Base-by-base conservation (phyloP, 768 basidiomycete species). In the Termitomyces sp. region DNA sequence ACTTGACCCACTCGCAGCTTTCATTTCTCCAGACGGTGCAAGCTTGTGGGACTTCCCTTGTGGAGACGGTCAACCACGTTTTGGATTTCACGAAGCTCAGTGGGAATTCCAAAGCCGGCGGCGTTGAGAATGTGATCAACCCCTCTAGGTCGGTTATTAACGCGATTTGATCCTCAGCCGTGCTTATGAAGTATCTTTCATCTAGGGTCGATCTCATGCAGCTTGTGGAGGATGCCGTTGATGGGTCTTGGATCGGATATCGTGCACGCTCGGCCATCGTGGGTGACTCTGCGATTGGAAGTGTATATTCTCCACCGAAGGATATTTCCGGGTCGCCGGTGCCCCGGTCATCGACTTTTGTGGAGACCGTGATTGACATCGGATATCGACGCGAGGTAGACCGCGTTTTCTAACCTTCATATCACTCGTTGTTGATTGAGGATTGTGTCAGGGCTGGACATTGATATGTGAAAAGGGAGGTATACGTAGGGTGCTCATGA, bases 31-130 rank as follows among this genome's bases (percentile, higher is more conserved):
- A 94, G 65, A 97, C 95, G 0, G 91, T 97, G 1, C 90, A 94
- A 67, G 94, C 92, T 6, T 97, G 94, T 64, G 94, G 94, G 13
- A 95, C 89, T n/a, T 93, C 92, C 1, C 79, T 98, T 1, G 91
- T 95, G 39, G 95, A 98, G 73, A 96, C 94, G 0, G 94, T 98
- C 46, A 97, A 97, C 64, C 95, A 98, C 62, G 95, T 98, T 5
- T 75, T 98, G 25, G 95, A 98, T 67, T 98, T 95, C 65, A 96
- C 94, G 29, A 98, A 98, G 65, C 78, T 96, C 22, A 94, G 91
- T 57, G 94, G 93, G 20, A 91, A 88, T 62, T 77, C 84, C 43
- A 91, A 90, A 66, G 78, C 84, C 2, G 90, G 88, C 25, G 87
- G 88, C 38, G 82, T 87, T 7, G 85, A 91, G 65, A 89, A 88